Base-by-base conservation (phyloP, 2,329 filamentous ascomycete species). In the Shiraia sp. region DNA sequence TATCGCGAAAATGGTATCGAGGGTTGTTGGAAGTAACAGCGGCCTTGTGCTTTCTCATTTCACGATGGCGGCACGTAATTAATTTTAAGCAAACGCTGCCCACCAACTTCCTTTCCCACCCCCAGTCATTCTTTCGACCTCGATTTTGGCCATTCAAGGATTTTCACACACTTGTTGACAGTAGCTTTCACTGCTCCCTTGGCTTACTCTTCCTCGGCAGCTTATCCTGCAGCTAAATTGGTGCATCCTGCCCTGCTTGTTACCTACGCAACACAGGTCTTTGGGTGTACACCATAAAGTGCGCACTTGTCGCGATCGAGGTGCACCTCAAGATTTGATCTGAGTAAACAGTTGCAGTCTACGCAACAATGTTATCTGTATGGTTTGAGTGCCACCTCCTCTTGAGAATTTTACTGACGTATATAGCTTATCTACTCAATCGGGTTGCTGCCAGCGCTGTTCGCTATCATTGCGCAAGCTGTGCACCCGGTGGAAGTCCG, bases 401-500 rank as follows among this genome's bases (percentile, higher is more conserved):
- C 4, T 5, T 22, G 19, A 22, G 4, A 39, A 22, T 38, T 32
- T 47, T 57, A 49, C 50, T 36, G 17, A 40, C 36, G 1, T 10
- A 17, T 42, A 35, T 42, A 65, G 63, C 51, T 62, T 36, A 47
- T 57, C 45, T 57, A 55, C 45, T 55, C 57, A 26, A 42, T 64
- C 45, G 55, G 49, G 36, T 45, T 65, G 14, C 38, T 62, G 22
- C 49, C 57, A 27, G 59, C 58, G 36, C 54, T 66, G 47, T 55
- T 69, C 38, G 65, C 74, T 28, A 66, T 72, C 53, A 66, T 77
- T 52, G 75, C 72, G 27, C 59, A 70, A 14, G 80, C 80, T 19
- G 77, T 83, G 31, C 76, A 77, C 40, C 75, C 80, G 6, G 71
- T 85, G 41, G 74, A 76, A 42, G 76, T 84, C 36, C 63, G 76